These are phyloP conservation scores for Cokeromyces recurvatus DNA, from an alignment of 371 early-diverging fungal species.

Conservation along the genomic window DNA sequence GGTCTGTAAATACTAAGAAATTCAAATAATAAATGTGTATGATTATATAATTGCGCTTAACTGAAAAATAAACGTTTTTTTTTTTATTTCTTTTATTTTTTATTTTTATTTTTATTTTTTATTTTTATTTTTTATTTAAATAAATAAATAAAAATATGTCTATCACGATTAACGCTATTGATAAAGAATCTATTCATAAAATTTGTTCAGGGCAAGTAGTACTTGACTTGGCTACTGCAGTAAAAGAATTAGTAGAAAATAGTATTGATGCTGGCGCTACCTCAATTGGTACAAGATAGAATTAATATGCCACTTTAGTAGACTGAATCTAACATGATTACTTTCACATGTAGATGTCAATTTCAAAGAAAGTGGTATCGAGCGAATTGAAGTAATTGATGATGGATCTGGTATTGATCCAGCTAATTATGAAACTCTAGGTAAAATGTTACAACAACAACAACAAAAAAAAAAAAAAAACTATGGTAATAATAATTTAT, in stretches of 20 bases:
- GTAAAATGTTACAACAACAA: constrained; percentile 25
- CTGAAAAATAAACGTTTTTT: neutral
- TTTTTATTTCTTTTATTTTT: neutral
- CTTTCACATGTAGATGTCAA: constrained; percentile 72
- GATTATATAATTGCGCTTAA: no score
- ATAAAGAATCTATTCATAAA: constrained; percentile 51
- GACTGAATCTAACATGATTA: neutral
- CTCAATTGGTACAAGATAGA: constrained; percentile 69
- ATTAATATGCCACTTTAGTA: no score
- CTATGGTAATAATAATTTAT: no score
- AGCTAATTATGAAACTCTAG: constrained; percentile 60
- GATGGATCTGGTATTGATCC: constrained; percentile 80
- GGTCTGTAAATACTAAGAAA: constrained; percentile 46
- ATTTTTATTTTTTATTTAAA: neutral
- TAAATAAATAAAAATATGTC: no score
- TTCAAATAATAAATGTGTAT: neutral
- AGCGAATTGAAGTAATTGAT: constrained; percentile 76
- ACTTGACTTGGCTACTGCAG: constrained; percentile 79
- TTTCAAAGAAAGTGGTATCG: constrained; percentile 76
- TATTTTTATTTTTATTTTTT: neutral
- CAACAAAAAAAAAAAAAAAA: no score
- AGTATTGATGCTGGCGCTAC: constrained; percentile 92
- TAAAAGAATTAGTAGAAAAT: constrained; percentile 98
- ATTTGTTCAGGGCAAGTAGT: constrained; percentile 94
- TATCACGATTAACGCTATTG: constrained; percentile 30